phyloP scores from a whole-genome alignment of 2,329 filamentous ascomycete genomes.

The Didymella glomerata region DNA sequence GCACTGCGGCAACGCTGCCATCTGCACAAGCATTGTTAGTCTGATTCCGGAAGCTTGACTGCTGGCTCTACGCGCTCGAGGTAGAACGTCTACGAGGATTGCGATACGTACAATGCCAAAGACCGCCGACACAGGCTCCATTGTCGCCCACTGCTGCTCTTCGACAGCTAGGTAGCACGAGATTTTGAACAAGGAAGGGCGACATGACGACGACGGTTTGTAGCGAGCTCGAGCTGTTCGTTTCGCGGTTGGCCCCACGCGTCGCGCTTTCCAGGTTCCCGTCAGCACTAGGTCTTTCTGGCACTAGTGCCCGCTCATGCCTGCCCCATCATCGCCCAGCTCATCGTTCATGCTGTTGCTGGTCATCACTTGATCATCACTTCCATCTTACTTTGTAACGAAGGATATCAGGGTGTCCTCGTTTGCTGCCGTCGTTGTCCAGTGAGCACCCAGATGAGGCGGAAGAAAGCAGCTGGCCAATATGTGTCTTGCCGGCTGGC shows the following conservation, averaged over 20 bases:
- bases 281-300: background rate
- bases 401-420: background rate
- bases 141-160: constrained; percentile 3
- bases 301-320: background rate
- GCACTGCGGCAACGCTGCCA: constrained; percentile 37
- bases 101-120: constrained; percentile 20
- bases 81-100: no score
- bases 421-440: background rate
- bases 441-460: background rate
- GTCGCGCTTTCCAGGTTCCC: constrained; percentile 9
- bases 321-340: constrained; percentile 3
- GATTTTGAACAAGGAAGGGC: background rate
- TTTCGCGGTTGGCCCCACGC: constrained; percentile 11
- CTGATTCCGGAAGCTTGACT: background rate
- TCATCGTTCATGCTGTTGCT: background rate
- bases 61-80: no score
- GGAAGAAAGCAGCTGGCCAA: background rate
- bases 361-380: background rate
- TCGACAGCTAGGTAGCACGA: constrained; percentile 1
- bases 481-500: background rate
- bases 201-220: constrained; percentile 7
- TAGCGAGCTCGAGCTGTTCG: background rate
- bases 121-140: constrained; percentile 20
- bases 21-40: constrained; percentile 20
- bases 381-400: no score